Conservation (phyloP, 495 filamentous ascomycete genomes). For the Xanthoparmelia taractica region DNA sequence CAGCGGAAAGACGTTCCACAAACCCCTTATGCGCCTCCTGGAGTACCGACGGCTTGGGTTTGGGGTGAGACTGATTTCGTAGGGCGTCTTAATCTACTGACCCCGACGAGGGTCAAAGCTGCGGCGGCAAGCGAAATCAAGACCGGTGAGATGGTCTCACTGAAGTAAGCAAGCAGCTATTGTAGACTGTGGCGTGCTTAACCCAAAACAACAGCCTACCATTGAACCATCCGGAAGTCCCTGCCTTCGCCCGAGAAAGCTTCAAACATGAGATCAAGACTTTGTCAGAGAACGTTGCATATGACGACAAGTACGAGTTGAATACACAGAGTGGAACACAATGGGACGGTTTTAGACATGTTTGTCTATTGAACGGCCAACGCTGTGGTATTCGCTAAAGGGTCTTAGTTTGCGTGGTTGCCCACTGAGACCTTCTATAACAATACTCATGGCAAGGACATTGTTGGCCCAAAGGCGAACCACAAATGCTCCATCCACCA, state of each 20-base stretch:
- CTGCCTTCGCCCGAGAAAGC: constrained; percentile 47
- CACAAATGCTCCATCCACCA: constrained; percentile 45
- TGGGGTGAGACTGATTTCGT: constrained; percentile 51
- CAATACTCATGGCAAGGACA: constrained; percentile 43
- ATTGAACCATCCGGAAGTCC: constrained; percentile 42
- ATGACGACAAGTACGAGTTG: constrained; percentile 62
- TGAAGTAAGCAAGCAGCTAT: constrained; percentile 34
- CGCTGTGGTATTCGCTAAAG: constrained; percentile 12
- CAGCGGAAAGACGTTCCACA: constrained; percentile 44
- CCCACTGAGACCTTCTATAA: constrained; percentile 45
- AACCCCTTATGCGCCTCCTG: constrained; percentile 37
- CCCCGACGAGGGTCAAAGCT: constrained; percentile 45
- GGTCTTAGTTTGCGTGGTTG: constrained; percentile 37
- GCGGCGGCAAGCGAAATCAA: constrained; percentile 43
- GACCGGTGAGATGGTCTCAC: constrained; percentile 45
- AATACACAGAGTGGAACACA: constrained; percentile 72
- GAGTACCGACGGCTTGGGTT: constrained; percentile 48
- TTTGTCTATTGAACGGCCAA: constrained; percentile 22
- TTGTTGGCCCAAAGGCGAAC: constrained; percentile 43
- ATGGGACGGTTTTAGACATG: constrained; percentile 72
- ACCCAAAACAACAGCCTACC: constrained; percentile 40
- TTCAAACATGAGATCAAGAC: constrained; percentile 53
- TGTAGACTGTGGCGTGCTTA: neutral
- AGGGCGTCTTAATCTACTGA: constrained; percentile 53
- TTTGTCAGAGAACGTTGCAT: constrained; percentile 42